phyloP scores from a whole-genome alignment of 2,329 filamentous ascomycete species.

The Pseudocercospora ulei region DNA sequence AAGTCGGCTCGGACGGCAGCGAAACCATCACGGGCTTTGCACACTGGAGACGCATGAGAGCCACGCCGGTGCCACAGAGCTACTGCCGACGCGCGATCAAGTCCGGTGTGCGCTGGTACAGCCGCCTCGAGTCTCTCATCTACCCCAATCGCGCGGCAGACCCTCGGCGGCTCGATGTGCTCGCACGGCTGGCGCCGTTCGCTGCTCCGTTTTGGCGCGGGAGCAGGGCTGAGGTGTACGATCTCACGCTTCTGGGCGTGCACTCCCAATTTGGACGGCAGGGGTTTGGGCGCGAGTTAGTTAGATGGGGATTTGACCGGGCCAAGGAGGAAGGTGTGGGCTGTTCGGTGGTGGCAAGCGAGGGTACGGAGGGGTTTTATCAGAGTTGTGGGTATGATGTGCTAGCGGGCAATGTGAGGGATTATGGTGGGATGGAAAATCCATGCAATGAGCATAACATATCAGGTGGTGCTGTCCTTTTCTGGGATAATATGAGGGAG shows the following conservation, averaged over 20 bases:
- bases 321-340: slow-evolving; percentile 46
- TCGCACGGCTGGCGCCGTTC: slow-evolving; percentile 19
- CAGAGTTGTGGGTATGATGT: slow-evolving; percentile 24
- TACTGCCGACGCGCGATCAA: slow-evolving; percentile 10
- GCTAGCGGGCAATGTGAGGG: slow-evolving; percentile 20
- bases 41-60: slow-evolving; percentile 24
- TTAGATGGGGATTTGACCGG: slow-evolving; percentile 28
- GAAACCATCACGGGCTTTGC: slow-evolving; percentile 25
- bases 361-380: slow-evolving; percentile 28
- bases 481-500: slow-evolving; percentile 26
- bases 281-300: slow-evolving; percentile 26
- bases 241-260: slow-evolving; percentile 25
- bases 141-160: slow-evolving; percentile 26
- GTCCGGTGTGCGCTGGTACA: slow-evolving; percentile 19
- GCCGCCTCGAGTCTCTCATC: slow-evolving; percentile 20
- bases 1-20: slow-evolving; percentile 3
- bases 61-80: slow-evolving; percentile 2
- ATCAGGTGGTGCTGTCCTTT: slow-evolving; percentile 22
- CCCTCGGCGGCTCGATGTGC: slow-evolving; percentile 12
- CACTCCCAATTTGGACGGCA: slow-evolving; percentile 21
- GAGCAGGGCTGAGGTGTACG: slow-evolving; percentile 25
- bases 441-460: slow-evolving; percentile 14
- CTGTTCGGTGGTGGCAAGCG: slow-evolving; percentile 25
- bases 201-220: slow-evolving; percentile 26
- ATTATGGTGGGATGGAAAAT: slow-evolving; percentile 22